Percentiles rank a stretch among this genome's conserved stretches.
phyloP scores from a whole-genome alignment of 108 stramenopile species.

The Cafeteria roenbergensis region DNA sequence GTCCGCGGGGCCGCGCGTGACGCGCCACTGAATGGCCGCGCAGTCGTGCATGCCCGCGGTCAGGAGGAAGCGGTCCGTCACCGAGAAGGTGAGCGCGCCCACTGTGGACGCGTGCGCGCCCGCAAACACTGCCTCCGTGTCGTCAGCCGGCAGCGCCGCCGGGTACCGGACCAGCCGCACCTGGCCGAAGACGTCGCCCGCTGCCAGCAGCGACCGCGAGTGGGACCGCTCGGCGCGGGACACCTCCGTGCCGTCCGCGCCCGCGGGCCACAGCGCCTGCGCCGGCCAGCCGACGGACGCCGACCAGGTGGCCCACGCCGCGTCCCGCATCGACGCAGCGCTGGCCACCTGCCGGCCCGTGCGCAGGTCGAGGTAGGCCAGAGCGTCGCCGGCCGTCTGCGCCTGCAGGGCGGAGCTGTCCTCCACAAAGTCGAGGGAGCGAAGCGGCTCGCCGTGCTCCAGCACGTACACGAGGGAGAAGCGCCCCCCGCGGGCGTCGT shows the following conservation, averaged over 20 bases:
- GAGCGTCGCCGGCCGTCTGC: background rate
- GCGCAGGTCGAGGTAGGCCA: background rate
- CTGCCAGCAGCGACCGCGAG: conserved; percentile 10
- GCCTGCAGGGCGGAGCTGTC: background rate
- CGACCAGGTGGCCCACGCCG: background rate
- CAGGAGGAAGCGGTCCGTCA: conserved; percentile 13
- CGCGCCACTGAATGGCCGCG: conserved; percentile 24
- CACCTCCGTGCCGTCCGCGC: conserved; percentile 27
- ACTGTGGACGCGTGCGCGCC: conserved; percentile 1
- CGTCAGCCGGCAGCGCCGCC: background rate
- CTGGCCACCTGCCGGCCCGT: background rate
- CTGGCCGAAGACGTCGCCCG: conserved; percentile 27
- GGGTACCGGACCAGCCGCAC: conserved; percentile 31
- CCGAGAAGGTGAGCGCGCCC: conserved; percentile 23
- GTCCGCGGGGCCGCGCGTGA: no score
- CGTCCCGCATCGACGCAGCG: background rate
- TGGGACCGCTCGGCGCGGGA: conserved; percentile 15
- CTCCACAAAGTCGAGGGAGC: no score
- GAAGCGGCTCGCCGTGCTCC: no score
- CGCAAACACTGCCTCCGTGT: background rate
- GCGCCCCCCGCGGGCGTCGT: no score
- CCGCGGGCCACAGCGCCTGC: conserved; percentile 26
- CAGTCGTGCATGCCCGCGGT: conserved; percentile 24
- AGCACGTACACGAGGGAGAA: no score
- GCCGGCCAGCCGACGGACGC: background rate